Base-by-base conservation (phyloP, 106 monocot species). In the Alisma plantagoaquatica region DNA sequence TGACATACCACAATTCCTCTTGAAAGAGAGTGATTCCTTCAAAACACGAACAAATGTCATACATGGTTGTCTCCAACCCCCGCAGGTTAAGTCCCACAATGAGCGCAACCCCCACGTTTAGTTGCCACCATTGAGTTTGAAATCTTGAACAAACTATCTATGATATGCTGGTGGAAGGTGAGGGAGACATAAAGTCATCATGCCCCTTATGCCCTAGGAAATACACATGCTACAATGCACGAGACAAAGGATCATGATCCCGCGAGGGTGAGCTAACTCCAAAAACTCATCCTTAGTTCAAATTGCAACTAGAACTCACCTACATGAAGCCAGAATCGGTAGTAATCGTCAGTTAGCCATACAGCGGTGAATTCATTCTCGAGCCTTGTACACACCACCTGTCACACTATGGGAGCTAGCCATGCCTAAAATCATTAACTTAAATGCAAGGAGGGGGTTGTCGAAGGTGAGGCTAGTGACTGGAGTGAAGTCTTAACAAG, bases 401-500 rank as follows among this genome's bases (percentile, higher is more conserved):
- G n/a, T n/a, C n/a, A n/a, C n/a, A n/a, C n/a, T n/a, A n/a, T 38
- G 35, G 35, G 35, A 38, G 35, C 35, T 38, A 14, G 35, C 35
- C 35, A 38, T 38, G 19, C 46, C 14, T n/a, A 10, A 19, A 10
- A 4, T 46, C 46, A 18, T 6, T 46, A 46, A 10, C 46, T 46
- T 46, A 46, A 46, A 4, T 18, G 19, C 46, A 46, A 46, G 46
- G 8, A 46, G 46, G 46, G 46, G 46, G 8, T 16, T 46, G 46
- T 18, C 17, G 46, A 46, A 46, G 17, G 46, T 16, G 46, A 46
- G 46, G 46, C 46, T 46, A 46, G 46, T 46, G 4, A 46, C 46
- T 46, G 46, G 16, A 46, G 46, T 46, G 46, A 46, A 9, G 46
- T 15, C 46, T 9, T 46, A 46, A 46, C 8, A 46, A 46, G 16